Evolutionary conservation across 495 filamentous ascomycete species (phyloP).

Genomic region (Penicillium malachiteum): DNA sequence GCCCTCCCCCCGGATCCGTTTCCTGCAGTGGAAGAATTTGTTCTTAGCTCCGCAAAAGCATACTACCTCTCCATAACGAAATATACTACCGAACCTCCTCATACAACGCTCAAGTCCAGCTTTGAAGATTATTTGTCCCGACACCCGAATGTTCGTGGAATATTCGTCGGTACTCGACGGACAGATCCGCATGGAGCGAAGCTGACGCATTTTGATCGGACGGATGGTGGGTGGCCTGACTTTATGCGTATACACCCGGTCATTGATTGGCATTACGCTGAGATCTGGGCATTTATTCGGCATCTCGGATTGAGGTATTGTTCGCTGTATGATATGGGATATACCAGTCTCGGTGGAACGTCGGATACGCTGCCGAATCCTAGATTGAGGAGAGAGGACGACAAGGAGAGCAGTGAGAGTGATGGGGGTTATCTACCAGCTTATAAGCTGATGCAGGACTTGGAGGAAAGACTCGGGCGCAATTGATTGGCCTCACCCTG

Average conservation of each 20-base stretch:
- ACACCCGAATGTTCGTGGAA: conserved; percentile 64
- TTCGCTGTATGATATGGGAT: conserved; percentile 78
- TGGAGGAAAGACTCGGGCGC: conserved; percentile 81
- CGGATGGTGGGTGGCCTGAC: conserved; percentile 85
- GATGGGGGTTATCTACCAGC: conserved; percentile 67
- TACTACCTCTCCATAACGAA: conserved; percentile 79
- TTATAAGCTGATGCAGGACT: conserved; percentile 80
- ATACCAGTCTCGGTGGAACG: conserved; percentile 85
- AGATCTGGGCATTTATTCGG: conserved; percentile 92
- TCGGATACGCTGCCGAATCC: conserved; percentile 91
- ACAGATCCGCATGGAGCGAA: conserved; percentile 87
- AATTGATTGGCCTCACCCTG: conserved; percentile 41
- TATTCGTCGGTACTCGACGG: conserved; percentile 88
- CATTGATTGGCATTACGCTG: conserved; percentile 95
- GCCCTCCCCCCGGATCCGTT: conserved; percentile 82
- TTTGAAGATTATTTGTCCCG: conserved; percentile 73
- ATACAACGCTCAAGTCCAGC: conserved; percentile 55
- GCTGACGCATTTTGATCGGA: conserved; percentile 77
- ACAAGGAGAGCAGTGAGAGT: conserved; percentile 24
- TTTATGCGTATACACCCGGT: conserved; percentile 95
- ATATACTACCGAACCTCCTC: conserved; percentile 61
- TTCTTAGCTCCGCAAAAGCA: conserved; percentile 53
- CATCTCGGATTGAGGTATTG: conserved; percentile 79
- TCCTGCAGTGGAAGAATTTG: conserved; percentile 80
- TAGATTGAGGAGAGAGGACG: conserved; percentile 51